Base-by-base conservation (phyloP, 2,329 filamentous ascomycete species). In the Trichoderma cornu-damae region DNA sequence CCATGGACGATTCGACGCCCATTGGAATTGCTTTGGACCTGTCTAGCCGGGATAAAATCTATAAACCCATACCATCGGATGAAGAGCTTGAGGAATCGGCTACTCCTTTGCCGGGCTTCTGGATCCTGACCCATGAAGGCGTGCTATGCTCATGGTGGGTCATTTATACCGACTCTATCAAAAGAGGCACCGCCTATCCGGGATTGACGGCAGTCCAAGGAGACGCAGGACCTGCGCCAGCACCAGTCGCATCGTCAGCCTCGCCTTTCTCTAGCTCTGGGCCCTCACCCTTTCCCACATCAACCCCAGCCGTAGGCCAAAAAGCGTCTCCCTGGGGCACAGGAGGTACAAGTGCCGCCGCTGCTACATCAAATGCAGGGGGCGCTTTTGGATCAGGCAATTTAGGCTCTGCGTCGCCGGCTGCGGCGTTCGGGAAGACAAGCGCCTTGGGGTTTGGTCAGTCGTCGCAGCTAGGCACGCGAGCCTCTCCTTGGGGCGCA, bases 141-240 rank as follows among this genome's bases (percentile, higher is more conserved):
- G 75, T 96, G 8, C 77, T 99, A 14, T 85, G 84, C 44, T 81
- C 85, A 11, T 99, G 93, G 91, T 96, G 93, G 90, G 74, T 97
- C 42, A 82, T 97, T 18, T 96, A 96, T 73, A 84, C 88, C 34
- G 90, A 95, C 40, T 91, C 93, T 2, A 85, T 99, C 60, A 83
- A 86, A 59, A 78, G 86, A 64, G 86, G 86, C 3, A 84, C 83
- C 6, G 82, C 83, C 0, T 97, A 91, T 69, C 81, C 87, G 38
- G 89, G 88, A 4, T 76, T 96, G 61, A 75, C 79, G 38, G 75
- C 73, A 43, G 75, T 75, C 30, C 75, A 77, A 58, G 71, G 72
- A 2, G 61, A 66, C 14, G 58, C 69, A 62, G 64, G 69, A 3
- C 59, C 74, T 14, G 58, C 67, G 34, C 63, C 67, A 60, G 57